Evolutionary conservation across 495 filamentous ascomycete genomes (phyloP).

Genomic region (Tuber aestivum): DNA sequence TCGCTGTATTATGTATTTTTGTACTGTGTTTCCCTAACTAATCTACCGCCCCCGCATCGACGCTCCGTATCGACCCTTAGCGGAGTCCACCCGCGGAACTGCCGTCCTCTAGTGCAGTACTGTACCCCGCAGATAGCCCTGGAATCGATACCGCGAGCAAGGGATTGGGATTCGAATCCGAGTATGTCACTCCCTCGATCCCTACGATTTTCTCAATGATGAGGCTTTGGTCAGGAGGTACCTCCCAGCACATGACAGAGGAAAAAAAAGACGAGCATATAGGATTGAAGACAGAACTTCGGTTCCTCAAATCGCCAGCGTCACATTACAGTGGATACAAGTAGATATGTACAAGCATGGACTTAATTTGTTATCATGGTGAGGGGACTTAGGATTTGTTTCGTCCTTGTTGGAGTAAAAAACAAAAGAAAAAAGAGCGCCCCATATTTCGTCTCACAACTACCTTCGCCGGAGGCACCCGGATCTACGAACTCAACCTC

Average conservation of each 20-base stretch:
- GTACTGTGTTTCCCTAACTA: neutral
- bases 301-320: neutral
- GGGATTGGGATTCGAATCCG: neutral
- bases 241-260: neutral
- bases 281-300: neutral
- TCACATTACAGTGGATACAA: neutral
- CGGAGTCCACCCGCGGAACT: neutral
- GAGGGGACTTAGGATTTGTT: neutral
- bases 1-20: neutral
- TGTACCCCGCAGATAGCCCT: neutral
- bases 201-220: neutral
- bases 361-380: neutral
- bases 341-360: no score
- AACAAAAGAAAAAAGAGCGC: no score
- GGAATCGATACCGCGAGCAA: neutral
- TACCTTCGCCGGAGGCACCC: neutral
- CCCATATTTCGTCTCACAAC: neutral
- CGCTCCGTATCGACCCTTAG: neutral
- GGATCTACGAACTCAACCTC: neutral
- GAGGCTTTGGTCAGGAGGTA: neutral
- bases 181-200: neutral
- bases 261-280: neutral
- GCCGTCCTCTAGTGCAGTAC: neutral
- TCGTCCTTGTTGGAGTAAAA: neutral
- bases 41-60: neutral